Conservation (phyloP, 1,139 yeast species). For the Yamadazyma kanchanaburiensis region DNA sequence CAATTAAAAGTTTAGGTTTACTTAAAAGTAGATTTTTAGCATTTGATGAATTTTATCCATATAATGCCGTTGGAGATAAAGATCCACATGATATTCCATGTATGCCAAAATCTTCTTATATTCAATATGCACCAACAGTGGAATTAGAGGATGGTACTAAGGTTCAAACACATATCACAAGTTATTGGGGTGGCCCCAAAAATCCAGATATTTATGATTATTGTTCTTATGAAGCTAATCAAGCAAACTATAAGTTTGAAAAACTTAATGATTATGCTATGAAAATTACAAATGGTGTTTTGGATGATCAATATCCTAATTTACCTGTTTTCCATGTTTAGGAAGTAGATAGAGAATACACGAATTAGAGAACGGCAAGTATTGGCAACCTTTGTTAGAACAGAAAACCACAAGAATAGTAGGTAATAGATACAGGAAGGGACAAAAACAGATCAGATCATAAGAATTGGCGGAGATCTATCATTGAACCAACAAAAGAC, state of each 20-base stretch:
- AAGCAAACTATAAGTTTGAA: conserved; percentile 2
- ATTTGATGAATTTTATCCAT: conserved; percentile 9
- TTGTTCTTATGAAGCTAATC: conserved; percentile 4
- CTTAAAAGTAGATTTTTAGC: background rate
- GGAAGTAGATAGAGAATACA: too few species aligned
- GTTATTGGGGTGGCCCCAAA: too few species aligned
- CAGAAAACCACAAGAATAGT: too few species aligned
- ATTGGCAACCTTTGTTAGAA: too few species aligned
- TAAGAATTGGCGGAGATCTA: too few species aligned
- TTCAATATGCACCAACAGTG: conserved; percentile 9
- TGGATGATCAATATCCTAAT: background rate
- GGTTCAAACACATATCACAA: background rate
- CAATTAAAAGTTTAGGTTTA: conserved; percentile 9
- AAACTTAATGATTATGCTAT: conserved; percentile 4
- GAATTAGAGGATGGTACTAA: conserved; percentile 3
- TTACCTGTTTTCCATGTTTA: background rate
- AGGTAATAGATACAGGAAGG: too few species aligned
- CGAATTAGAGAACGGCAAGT: too few species aligned
- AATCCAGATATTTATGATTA: background rate
- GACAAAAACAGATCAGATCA: too few species aligned
- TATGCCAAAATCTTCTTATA: conserved; percentile 4
- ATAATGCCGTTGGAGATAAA: background rate
- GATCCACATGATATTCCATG: conserved; percentile 2
- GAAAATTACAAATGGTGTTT: conserved; percentile 5
- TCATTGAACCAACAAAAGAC: too few species aligned